Conservation (phyloP, 2,329 filamentous ascomycete genomes). For the Scedosporium aurantiacum region DNA sequence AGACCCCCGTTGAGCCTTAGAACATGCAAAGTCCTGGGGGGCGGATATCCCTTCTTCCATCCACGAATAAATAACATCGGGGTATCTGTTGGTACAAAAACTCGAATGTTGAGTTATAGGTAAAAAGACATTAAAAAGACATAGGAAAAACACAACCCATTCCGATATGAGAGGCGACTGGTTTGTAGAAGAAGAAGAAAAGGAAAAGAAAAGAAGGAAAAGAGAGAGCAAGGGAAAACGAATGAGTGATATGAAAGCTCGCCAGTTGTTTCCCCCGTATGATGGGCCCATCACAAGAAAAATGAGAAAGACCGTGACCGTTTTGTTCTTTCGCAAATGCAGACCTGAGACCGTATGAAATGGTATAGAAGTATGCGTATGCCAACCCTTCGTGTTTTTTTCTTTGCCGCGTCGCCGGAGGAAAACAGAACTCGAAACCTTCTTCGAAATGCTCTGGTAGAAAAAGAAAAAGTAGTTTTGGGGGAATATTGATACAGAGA, state of each 20-base stretch:
- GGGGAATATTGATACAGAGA: not conserved
- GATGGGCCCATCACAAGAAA: too few species aligned
- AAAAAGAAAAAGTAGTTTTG: not conserved
- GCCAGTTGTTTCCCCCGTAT: too few species aligned
- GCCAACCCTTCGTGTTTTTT: not conserved
- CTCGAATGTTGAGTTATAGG: not conserved
- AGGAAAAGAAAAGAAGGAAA: slow-evolving; percentile 3
- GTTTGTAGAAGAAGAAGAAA: not conserved
- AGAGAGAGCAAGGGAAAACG: not conserved
- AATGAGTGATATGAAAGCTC: too few species aligned
- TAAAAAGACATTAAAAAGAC: not conserved
- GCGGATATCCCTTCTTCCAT: not conserved
- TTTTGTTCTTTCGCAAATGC: not conserved
- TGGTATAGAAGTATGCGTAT: not conserved
- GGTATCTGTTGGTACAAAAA: slow-evolving; percentile 7
- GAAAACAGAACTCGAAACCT: not conserved
- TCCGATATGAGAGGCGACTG: not conserved
- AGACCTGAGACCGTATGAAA: not conserved
- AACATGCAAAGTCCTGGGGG: too few species aligned
- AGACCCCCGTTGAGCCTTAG: too few species aligned
- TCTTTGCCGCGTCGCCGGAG: not conserved
- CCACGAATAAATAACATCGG: not conserved
- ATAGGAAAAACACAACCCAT: not conserved
- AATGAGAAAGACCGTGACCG: too few species aligned
- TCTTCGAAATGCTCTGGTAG: not conserved